These are phyloP conservation scores for Dothistroma septosporum DNA, from an alignment of 2,329 filamentous ascomycete genomes.

Conservation along the genomic window DNA sequence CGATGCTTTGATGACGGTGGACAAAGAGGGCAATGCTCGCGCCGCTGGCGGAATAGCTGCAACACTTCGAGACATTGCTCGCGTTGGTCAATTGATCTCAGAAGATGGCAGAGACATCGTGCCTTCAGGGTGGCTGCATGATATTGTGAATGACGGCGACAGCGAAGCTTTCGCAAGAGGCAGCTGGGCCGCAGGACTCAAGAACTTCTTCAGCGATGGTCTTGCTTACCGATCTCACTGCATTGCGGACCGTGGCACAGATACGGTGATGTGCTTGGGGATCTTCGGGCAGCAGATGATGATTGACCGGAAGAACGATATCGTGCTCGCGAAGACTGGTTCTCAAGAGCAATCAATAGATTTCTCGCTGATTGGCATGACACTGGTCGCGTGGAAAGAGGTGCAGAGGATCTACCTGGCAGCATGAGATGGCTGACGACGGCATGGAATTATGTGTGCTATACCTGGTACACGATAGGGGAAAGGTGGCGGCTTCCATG, in stretches of 20 bases:
- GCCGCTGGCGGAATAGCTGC: constrained; percentile 24
- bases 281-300: constrained; percentile 24
- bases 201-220: neutral
- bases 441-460: neutral
- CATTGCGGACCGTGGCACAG: constrained; percentile 8
- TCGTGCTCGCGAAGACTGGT: constrained; percentile 25
- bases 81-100: constrained; percentile 20
- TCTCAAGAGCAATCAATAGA: constrained; percentile 12
- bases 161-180: constrained; percentile 13
- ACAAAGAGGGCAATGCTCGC: constrained; percentile 18
- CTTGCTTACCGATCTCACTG: constrained; percentile 22
- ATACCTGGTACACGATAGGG: no score
- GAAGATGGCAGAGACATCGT: constrained; percentile 16
- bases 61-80: constrained; percentile 23
- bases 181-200: constrained; percentile 12
- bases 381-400: constrained; percentile 14
- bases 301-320: constrained; percentile 22
- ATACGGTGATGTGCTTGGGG: constrained; percentile 18
- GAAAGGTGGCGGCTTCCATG: no score
- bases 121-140: constrained; percentile 21
- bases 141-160: constrained; percentile 19
- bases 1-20: constrained; percentile 21
- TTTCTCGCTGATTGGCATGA: constrained; percentile 10
- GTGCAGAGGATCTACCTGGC: constrained; percentile 6
- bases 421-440: neutral